Evolutionary conservation across 2,329 filamentous ascomycete species (phyloP), one percentile per base, ranked within the genome.

Genomic region (Akanthomyces dipterigenus): DNA sequence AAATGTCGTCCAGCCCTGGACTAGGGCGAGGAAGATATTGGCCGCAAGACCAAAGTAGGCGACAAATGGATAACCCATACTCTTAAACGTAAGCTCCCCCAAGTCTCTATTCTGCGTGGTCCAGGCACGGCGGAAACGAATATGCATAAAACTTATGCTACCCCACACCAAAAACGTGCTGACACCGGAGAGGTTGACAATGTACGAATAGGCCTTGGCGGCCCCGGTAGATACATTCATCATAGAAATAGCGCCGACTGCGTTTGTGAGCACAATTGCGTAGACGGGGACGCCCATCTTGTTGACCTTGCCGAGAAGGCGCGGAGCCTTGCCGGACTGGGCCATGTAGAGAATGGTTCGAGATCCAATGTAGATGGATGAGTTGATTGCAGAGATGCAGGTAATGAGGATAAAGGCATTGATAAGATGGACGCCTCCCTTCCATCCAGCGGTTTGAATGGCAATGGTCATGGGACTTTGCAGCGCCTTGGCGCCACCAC

Each of bases 391-490:
- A 0, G 82, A 87, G 42, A 91, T 77, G 60, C 89, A 89, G 14
- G 89, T 90, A 9, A 90, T 77, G 55, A 93, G 81, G 67, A 91
- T 90, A 68, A 91, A 88, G 43, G 86, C 88, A 65, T 93, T 93
- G 76, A 93, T 88, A 1, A 93, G 80, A 69, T 93, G 85, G 1
- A 89, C 87, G 40, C 88, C 89, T 28, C 83, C 84, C 60, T 88
- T 73, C 83, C 88, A 92, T 1, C 89, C 89, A 1, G 89, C 89
- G 63, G 84, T 90, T 64, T 88, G 83, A 50, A 93, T 83, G 1
- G 88, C 88, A 63, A 91, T 83, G 0, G 88, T 91, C 81, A 91
- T 88, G 0, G 88, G 88, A 22, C 85, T 89, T 72, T 88, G 82
- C 28, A 91, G 78, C 0, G 88, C 87, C 62, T 86, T 83, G 60